Evolutionary conservation across 192 early-diverging fungal genomes (phyloP).

Genomic region (Coemansia sp.): DNA sequence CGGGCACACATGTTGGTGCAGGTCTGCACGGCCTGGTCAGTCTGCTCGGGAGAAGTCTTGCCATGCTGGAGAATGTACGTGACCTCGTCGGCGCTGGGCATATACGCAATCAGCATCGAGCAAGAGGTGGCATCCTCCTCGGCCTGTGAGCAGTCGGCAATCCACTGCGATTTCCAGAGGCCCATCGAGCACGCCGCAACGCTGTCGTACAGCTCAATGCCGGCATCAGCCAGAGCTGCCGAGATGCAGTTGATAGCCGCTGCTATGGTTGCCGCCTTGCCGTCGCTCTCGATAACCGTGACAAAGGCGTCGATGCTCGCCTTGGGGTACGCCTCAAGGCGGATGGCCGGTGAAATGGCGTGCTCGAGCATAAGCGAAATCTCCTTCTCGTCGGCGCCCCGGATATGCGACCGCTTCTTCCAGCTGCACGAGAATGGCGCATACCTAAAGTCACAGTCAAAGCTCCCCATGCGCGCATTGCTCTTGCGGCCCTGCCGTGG

Average conservation of each 20-base stretch:
- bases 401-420: conserved; percentile 37
- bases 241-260: conserved; percentile 55
- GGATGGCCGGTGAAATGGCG: conserved; percentile 48
- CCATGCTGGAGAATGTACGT: conserved; percentile 51
- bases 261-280: conserved; percentile 48
- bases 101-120: conserved; percentile 27
- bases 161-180: conserved; percentile 24
- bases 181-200: conserved; percentile 52
- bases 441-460: conserved; percentile 51
- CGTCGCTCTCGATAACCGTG: conserved; percentile 55
- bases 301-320: conserved; percentile 49
- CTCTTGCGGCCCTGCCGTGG: conserved; percentile 46
- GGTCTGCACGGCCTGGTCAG: conserved; percentile 37
- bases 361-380: conserved; percentile 45
- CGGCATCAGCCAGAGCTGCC: conserved; percentile 51
- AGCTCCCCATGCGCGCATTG: conserved; percentile 40
- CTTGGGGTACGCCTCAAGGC: conserved; percentile 53
- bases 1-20: conserved; percentile 34
- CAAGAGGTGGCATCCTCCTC: conserved; percentile 43
- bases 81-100: conserved; percentile 51
- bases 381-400: conserved; percentile 50
- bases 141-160: conserved; percentile 38
- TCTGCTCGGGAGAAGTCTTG: conserved; percentile 34
- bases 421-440: conserved; percentile 53
- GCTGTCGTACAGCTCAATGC: conserved; percentile 53